Evolutionary conservation across 345 rosid species (phyloP).

Genomic region (Pistacia atlantica): DNA sequence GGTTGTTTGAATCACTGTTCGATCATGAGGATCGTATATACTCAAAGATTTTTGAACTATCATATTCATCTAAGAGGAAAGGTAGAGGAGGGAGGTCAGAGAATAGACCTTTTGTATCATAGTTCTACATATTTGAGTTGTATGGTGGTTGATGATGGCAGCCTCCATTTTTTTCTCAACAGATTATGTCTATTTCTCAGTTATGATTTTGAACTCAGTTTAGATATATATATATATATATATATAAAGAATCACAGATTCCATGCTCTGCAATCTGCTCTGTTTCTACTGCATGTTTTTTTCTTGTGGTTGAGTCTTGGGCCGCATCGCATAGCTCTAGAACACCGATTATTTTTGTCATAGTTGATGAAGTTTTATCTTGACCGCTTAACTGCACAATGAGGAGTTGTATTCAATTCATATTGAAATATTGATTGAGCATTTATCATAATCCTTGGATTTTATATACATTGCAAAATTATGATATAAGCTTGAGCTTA

Average conservation of each 20-base stretch:
- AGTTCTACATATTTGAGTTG: not conserved
- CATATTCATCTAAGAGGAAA: not conserved
- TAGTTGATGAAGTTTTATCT: not conserved
- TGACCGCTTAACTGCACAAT: not conserved
- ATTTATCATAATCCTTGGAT: not conserved
- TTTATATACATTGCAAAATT: not conserved
- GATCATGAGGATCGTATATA: not conserved
- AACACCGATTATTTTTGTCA: no score
- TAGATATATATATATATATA: no score
- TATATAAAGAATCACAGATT: not conserved
- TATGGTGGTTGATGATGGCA: not conserved
- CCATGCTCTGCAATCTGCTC: not conserved
- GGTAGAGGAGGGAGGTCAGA: not conserved
- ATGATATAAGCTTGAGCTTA: no score
- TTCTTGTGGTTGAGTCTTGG: not conserved
- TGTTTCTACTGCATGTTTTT: not conserved
- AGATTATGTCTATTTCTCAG: not conserved
- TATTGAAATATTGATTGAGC: not conserved
- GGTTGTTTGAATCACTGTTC: not conserved
- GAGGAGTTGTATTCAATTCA: not conserved
- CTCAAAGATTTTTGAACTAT: not conserved
- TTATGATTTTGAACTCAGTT: not conserved
- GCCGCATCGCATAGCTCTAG: not conserved
- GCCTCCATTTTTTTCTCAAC: not conserved
- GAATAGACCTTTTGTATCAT: no score